Base-by-base conservation (phyloP, 1,284 basidiomycete genomes). In the Irpex sp. region DNA sequence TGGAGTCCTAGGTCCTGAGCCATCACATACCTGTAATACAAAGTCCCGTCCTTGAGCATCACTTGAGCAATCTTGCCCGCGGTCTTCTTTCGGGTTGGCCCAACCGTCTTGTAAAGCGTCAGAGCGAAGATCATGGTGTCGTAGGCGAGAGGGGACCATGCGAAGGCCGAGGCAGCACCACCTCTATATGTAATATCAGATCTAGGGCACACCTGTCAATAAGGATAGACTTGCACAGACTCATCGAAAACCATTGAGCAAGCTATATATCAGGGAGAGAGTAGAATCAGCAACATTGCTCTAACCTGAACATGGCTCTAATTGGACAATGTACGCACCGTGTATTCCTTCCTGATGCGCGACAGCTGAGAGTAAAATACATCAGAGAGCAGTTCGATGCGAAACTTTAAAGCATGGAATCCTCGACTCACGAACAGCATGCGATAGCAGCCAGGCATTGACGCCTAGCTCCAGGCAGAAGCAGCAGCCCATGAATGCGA, bases 231-330 rank as follows among this genome's bases (percentile, higher is more conserved):
- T 65, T 66, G 78, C 78, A 75, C 71, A 39, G 62, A 67, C 42
- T 73, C 71, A 63, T 80, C 75, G 63, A 82, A 82, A 16, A 84
- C 75, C 80, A 83, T 82, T 9, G 80, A 82, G 65, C 82, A 85
- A 4, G 80, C 82, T 83, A n/a, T n/a, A n/a, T n/a, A n/a, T n/a
- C n/a, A n/a, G n/a, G n/a, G n/a, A n/a, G n/a, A n/a, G n/a, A n/a
- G n/a, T n/a, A n/a, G n/a, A n/a, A n/a, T n/a, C n/a, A n/a, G n/a
- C n/a, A n/a, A n/a, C n/a, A n/a, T n/a, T n/a, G n/a, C n/a, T n/a
- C n/a, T n/a, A n/a, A n/a, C n/a, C n/a, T n/a, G n/a, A n/a, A n/a
- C n/a, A n/a, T n/a, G n/a, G n/a, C n/a, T n/a, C n/a, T n/a, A n/a
- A n/a, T n/a, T n/a, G n/a, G n/a, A n/a, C n/a, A n/a, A 12, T 4